Conservation (phyloP, 177 flowering plant species). For the Vitis hybrid region DNA sequence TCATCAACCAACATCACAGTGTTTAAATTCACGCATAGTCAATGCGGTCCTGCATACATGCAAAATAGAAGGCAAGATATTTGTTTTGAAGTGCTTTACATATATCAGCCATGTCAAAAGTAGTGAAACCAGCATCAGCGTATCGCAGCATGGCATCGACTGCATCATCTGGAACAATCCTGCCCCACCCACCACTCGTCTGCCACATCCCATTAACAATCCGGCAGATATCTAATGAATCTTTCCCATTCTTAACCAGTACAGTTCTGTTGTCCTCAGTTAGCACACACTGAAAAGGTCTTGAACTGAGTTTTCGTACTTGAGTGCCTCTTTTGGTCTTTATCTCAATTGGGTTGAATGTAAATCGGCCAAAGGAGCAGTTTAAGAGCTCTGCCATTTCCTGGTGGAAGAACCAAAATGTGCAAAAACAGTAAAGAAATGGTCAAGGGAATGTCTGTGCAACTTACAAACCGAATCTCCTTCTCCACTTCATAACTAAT, state of each 20-base stretch:
- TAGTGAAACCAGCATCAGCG: constrained; percentile 71
- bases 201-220: constrained; percentile 91
- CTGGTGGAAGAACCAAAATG: background rate
- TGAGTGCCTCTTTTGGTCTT: constrained; percentile 1
- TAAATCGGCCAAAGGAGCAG: constrained; percentile 16
- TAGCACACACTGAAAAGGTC: constrained; percentile 30
- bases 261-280: constrained; percentile 28
- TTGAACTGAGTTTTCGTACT: background rate
- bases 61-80: background rate
- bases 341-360: constrained; percentile 11
- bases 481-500: background rate
- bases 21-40: background rate
- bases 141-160: constrained; percentile 72
- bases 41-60: background rate
- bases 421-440: background rate
- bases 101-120: constrained; percentile 87
- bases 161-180: constrained; percentile 56
- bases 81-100: constrained; percentile 32
- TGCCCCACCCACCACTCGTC: constrained; percentile 84
- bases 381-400: constrained; percentile 30
- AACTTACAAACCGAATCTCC: background rate
- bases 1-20: too few relatives aligned
- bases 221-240: constrained; percentile 66
- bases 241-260: constrained; percentile 63
- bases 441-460: background rate